These are phyloP conservation scores for Hanseniaspora lachancei DNA, from an alignment of 805 yeast species.

Conservation along the genomic window DNA sequence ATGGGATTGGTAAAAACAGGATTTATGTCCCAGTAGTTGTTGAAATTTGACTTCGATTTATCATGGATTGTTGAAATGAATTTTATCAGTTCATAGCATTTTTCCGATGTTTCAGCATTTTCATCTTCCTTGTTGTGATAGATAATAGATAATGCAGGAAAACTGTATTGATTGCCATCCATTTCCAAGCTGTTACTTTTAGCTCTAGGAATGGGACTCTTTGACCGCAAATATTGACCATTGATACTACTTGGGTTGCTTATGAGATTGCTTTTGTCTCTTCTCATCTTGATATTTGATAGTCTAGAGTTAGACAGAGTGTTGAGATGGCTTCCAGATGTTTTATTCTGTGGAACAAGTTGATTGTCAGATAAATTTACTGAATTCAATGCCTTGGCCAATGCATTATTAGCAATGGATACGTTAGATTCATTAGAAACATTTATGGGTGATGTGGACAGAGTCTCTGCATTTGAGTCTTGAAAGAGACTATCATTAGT, in stretches of 20 bases:
- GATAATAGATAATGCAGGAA: not conserved
- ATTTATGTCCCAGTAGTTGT: slow-evolving; percentile 8
- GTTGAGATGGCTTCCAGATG: not conserved
- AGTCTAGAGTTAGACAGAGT: not conserved
- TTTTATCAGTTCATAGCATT: slow-evolving; percentile 8
- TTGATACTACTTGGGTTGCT: not conserved
- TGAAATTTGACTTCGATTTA: not conserved
- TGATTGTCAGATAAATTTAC: not conserved
- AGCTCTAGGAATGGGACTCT: slow-evolving; percentile 8
- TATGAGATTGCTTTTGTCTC: slow-evolving; percentile 3
- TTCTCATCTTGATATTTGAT: slow-evolving; percentile 8
- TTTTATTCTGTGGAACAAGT: not conserved
- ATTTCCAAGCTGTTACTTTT: slow-evolving; percentile 3
- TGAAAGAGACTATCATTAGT: slow-evolving; percentile 7
- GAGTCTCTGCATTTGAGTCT: not conserved
- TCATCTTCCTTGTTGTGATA: slow-evolving; percentile 4
- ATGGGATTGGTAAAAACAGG: slow-evolving; percentile 5
- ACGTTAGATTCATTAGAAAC: not conserved
- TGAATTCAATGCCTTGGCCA: slow-evolving; percentile 5
- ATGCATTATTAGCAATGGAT: not conserved
- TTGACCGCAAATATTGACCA: not conserved
- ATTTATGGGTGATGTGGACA: not conserved
- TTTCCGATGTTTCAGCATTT: slow-evolving; percentile 11
- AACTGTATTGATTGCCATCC: not conserved
- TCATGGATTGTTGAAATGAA: slow-evolving; percentile 11